Evolutionary conservation across 345 rosid species (phyloP).

Genomic region (Brassica incana): DNA sequence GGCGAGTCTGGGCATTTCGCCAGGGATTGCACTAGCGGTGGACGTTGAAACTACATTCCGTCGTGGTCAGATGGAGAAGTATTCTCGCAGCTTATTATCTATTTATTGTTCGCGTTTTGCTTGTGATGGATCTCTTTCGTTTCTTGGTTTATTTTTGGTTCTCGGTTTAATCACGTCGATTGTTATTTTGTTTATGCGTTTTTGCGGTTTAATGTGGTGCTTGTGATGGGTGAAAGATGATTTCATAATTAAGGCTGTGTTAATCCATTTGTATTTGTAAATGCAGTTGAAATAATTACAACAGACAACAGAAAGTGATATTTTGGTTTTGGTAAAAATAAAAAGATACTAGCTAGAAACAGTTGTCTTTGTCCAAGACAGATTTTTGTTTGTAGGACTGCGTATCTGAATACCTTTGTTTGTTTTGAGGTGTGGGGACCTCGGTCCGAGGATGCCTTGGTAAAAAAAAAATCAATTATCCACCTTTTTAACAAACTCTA

Average conservation of each 20-base stretch:
- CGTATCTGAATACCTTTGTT: no score
- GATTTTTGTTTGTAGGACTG: no score
- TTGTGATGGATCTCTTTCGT: slow-evolving; percentile 1
- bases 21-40: slow-evolving; percentile 72
- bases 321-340: neutral
- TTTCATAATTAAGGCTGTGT: neutral
- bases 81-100: neutral
- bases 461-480: no score
- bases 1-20: slow-evolving; percentile 74
- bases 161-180: neutral
- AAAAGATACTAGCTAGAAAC: neutral
- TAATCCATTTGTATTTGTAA: neutral
- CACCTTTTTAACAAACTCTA: no score
- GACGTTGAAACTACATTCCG: no score
- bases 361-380: neutral
- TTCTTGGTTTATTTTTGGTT: neutral
- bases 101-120: neutral
- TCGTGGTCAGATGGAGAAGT: neutral
- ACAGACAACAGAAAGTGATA: neutral
- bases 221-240: slow-evolving; percentile 4
- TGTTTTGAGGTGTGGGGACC: no score
- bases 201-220: neutral
- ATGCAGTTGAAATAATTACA: neutral
- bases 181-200: neutral
- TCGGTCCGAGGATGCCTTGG: no score